Evolutionary conservation across 345 rosid genomes (phyloP).

Genomic region (Turritis glabra): DNA sequence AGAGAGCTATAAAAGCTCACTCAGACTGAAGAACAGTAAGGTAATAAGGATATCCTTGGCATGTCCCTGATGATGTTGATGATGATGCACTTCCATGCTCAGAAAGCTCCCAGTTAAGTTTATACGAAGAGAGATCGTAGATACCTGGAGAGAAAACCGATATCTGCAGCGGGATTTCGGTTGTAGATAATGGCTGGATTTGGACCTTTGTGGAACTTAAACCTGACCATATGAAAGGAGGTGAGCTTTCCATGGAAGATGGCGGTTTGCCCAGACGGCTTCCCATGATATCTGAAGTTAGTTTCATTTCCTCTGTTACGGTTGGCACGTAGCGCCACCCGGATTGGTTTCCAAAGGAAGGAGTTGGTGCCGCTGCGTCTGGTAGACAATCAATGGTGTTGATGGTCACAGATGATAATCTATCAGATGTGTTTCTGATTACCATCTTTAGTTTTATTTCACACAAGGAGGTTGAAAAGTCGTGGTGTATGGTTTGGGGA

Average conservation of each 20-base stretch:
- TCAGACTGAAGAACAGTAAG: constrained; percentile 66
- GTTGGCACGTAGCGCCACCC: constrained; percentile 66
- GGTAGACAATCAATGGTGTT: constrained; percentile 47
- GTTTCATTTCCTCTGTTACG: constrained; percentile 50
- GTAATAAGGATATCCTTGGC: constrained; percentile 71
- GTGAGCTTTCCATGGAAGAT: constrained; percentile 50
- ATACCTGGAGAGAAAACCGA: constrained; percentile 76
- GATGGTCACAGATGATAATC: constrained; percentile 48
- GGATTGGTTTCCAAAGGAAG: constrained; percentile 46
- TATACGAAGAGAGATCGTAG: constrained; percentile 76
- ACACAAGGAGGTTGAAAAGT: constrained; percentile 64
- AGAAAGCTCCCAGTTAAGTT: constrained; percentile 64
- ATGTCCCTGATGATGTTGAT: constrained; percentile 52
- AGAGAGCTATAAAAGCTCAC: constrained; percentile 21
- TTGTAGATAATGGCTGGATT: constrained; percentile 59
- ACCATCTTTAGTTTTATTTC: constrained; percentile 60
- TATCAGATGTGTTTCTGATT: constrained; percentile 66
- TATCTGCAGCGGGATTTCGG: constrained; percentile 64
- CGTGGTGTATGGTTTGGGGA: constrained; percentile 56
- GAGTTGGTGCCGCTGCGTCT: constrained; percentile 36
- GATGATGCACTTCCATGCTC: constrained; percentile 39
- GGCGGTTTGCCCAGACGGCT: constrained; percentile 38
- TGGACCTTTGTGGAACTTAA: constrained; percentile 62
- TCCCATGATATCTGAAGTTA: constrained; percentile 47
- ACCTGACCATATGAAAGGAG: constrained; percentile 81